These are phyloP conservation scores for Sporothrix pseudoabietina DNA, from an alignment of 2,329 filamentous ascomycete species.

Conservation along the genomic window DNA sequence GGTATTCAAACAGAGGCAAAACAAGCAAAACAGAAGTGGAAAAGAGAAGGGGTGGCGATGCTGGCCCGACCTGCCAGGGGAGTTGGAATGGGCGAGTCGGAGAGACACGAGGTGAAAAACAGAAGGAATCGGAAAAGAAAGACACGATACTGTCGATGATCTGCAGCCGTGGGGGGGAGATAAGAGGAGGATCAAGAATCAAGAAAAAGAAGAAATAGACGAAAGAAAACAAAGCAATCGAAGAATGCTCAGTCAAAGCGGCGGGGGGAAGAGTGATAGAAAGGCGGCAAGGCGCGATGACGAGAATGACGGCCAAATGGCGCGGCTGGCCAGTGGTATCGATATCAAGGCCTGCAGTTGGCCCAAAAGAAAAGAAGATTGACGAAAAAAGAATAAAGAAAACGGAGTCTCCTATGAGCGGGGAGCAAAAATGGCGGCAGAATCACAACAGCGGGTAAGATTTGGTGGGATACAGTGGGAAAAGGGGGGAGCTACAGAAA, in stretches of 20 bases:
- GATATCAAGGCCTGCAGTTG: conserved; percentile 26
- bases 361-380: conserved; percentile 9
- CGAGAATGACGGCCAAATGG: conserved; percentile 29
- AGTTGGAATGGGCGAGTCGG: not conserved
- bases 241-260: not conserved
- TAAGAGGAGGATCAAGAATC: not conserved
- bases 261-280: conserved; percentile 6
- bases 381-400: conserved; percentile 10
- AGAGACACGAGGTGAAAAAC: not conserved
- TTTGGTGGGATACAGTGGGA: not conserved
- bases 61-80: not conserved
- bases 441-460: conserved; percentile 6
- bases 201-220: not conserved
- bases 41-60: conserved; percentile 11
- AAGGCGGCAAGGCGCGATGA: conserved; percentile 21
- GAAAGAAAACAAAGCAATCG: not conserved
- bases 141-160: not conserved
- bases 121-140: not conserved
- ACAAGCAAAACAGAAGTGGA: conserved; percentile 21
- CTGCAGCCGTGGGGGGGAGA: not conserved
- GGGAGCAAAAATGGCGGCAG: conserved; percentile 4
- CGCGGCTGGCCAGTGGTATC: conserved; percentile 25
- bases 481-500: not conserved
- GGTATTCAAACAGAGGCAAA: conserved; percentile 25
- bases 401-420: not conserved